These are phyloP conservation scores for Talaromyces sp. DNA, from an alignment of 2,329 filamentous ascomycete genomes.

Conservation along the genomic window DNA sequence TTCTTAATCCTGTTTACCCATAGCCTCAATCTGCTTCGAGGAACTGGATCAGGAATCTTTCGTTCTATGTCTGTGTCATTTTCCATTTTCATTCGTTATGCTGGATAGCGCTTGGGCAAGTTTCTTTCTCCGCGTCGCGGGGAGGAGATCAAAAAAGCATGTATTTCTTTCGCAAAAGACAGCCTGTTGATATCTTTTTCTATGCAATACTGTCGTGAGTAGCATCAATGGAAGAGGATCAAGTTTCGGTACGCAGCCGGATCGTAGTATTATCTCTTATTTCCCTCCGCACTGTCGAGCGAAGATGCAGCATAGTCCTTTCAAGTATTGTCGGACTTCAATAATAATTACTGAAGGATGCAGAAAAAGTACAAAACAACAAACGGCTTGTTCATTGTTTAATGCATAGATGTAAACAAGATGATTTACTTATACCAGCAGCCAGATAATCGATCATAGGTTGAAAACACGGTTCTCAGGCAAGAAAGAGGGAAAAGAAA, in stretches of 20 bases:
- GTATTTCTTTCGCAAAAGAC: neutral
- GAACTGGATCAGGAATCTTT: neutral
- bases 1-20: neutral
- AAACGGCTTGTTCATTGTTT: neutral
- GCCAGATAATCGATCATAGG: neutral
- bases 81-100: neutral
- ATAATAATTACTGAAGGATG: neutral
- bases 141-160: neutral
- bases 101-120: neutral
- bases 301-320: neutral
- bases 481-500: neutral
- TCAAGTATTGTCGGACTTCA: neutral
- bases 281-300: neutral
- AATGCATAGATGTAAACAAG: constrained; percentile 1
- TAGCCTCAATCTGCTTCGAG: no score
- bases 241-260: neutral
- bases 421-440: constrained; percentile 8
- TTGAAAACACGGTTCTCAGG: neutral
- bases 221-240: neutral
- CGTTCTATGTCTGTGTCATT: neutral
- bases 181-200: neutral
- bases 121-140: neutral
- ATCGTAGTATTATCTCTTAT: neutral
- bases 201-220: neutral
- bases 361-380: neutral